These are phyloP conservation scores for Beauveria sp. DNA, from an alignment of 2,329 filamentous ascomycete species.

Conservation along the genomic window DNA sequence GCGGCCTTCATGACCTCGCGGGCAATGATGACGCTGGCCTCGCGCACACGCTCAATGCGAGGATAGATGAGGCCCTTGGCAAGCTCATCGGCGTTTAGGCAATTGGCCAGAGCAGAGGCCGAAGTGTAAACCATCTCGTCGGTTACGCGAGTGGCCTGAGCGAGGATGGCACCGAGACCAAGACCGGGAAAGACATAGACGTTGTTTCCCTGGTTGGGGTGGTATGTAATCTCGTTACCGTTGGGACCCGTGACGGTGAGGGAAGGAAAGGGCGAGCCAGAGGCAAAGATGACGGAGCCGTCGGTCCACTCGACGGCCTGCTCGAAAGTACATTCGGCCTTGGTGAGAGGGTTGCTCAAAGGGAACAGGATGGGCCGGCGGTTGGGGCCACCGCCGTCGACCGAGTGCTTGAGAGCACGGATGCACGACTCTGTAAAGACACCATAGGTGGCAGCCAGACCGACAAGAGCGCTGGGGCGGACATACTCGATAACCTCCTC, in stretches of 20 bases:
- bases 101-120: slow-evolving; percentile 69
- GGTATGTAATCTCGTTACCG: slow-evolving; percentile 54
- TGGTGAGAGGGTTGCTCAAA: slow-evolving; percentile 89
- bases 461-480: slow-evolving; percentile 89
- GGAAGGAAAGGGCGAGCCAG: slow-evolving; percentile 82
- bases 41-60: slow-evolving; percentile 80
- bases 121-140: slow-evolving; percentile 97
- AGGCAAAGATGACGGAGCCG: slow-evolving; percentile 86
- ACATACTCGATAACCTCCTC: slow-evolving; percentile 92
- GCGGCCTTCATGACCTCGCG: slow-evolving; percentile 91
- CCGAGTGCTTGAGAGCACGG: slow-evolving; percentile 57
- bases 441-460: slow-evolving; percentile 87
- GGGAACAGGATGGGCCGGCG: slow-evolving; percentile 89
- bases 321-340: slow-evolving; percentile 97
- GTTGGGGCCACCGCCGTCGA: slow-evolving; percentile 58
- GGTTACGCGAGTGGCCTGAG: slow-evolving; percentile 78
- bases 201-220: slow-evolving; percentile 78
- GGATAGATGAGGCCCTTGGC: slow-evolving; percentile 84
- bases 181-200: slow-evolving; percentile 96
- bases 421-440: slow-evolving; percentile 88
- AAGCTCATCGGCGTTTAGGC: slow-evolving; percentile 74
- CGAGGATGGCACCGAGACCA: slow-evolving; percentile 85
- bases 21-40: slow-evolving; percentile 79
- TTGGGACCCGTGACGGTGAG: slow-evolving; percentile 56
- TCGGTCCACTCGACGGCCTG: slow-evolving; percentile 87